These are phyloP conservation scores for Nannochloropsis oceanica DNA, from an alignment of 108 stramenopile genomes.

Conservation along the genomic window DNA sequence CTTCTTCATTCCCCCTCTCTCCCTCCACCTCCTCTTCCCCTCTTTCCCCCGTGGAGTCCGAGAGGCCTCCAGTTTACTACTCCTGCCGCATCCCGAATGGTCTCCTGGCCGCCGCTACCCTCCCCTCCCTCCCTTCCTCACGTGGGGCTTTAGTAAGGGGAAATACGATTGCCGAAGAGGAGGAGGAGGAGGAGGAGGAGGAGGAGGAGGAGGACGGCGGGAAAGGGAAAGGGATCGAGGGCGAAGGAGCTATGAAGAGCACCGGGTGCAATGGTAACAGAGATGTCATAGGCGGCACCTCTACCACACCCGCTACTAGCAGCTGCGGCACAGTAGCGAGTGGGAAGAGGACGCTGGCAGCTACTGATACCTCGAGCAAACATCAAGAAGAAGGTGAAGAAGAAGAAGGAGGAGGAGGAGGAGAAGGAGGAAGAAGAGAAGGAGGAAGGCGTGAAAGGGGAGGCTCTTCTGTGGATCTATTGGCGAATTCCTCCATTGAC, in stretches of 20 bases:
- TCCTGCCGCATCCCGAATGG: neutral
- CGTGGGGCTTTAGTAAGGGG: neutral
- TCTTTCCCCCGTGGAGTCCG: neutral
- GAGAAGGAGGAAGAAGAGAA: neutral
- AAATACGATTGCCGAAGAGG: neutral
- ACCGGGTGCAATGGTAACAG: too few relatives aligned
- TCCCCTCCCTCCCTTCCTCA: neutral
- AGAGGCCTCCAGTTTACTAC: neutral
- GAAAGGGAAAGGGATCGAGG: neutral
- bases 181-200: neutral
- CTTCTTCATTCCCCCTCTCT: neutral
- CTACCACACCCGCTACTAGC: too few relatives aligned
- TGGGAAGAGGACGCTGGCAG: too few relatives aligned
- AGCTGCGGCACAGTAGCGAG: too few relatives aligned
- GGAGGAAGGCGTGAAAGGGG: neutral
- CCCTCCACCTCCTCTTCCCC: neutral
- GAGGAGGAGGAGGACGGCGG: neutral
- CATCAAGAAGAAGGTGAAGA: too few relatives aligned
- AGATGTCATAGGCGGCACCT: too few relatives aligned
- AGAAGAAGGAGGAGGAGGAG: too few relatives aligned
- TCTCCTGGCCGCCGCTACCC: neutral
- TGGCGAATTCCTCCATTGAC: too few relatives aligned
- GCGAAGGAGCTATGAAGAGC: neutral
- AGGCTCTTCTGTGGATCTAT: too few relatives aligned
- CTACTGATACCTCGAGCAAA: too few relatives aligned